These are phyloP conservation scores for Daedalea quercina DNA, from an alignment of 768 basidiomycete genomes.

Conservation along the genomic window DNA sequence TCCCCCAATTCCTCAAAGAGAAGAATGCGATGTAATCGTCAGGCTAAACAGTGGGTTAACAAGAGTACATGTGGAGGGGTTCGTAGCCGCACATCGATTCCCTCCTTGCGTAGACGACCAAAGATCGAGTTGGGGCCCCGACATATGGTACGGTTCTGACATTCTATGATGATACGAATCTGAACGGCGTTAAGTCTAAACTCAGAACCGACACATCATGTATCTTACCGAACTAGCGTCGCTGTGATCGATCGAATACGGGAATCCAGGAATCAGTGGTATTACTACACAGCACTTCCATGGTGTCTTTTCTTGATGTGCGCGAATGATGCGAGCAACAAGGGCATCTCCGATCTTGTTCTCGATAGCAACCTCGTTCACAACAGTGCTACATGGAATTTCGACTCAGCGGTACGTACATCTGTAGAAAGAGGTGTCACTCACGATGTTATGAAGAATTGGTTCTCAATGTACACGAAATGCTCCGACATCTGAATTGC, in stretches of 20 bases:
- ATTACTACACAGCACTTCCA: conserved; percentile 95
- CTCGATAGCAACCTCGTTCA: conserved; percentile 82
- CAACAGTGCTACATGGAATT: conserved; percentile 54
- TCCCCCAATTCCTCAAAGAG: conserved; percentile 90
- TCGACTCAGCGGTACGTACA: background rate
- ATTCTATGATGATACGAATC: conserved; percentile 93
- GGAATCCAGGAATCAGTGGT: conserved; percentile 89
- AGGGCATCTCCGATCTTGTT: conserved; percentile 95
- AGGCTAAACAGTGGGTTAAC: conserved; percentile 49
- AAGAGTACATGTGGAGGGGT: no score
- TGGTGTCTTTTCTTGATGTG: conserved; percentile 68
- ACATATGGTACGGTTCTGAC: conserved; percentile 84
- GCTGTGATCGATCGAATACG: conserved; percentile 85
- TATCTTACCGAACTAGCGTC: conserved; percentile 79
- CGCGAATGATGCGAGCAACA: conserved; percentile 84
- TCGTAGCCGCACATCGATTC: conserved; percentile 66
- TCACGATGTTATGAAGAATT: conserved; percentile 87
- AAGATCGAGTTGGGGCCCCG: conserved; percentile 93
- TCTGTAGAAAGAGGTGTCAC: conserved; percentile 17
- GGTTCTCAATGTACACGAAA: conserved; percentile 97
- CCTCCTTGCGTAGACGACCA: conserved; percentile 73
- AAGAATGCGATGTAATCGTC: conserved; percentile 90
- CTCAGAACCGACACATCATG: background rate
- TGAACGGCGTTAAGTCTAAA: conserved; percentile 22
- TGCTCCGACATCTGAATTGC: conserved; percentile 93